A percentile compares a stretch with the other conserved stretches of the same genome.
phyloP scores from a whole-genome alignment of 352 stramenopile species.

The Globisporangium paroecandrum region DNA sequence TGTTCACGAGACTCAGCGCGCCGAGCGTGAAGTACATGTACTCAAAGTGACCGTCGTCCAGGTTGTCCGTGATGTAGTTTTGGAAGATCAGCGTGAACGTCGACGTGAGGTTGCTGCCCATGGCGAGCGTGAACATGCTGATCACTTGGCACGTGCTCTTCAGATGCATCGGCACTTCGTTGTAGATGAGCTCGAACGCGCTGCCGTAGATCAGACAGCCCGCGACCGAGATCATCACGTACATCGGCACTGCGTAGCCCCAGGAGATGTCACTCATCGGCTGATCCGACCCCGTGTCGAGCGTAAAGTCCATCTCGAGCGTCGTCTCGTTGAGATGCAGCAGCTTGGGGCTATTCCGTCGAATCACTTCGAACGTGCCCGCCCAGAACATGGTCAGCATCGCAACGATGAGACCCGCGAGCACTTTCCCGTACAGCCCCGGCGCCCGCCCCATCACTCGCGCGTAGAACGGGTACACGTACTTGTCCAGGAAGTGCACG shows the following conservation, averaged over 20 bases:
- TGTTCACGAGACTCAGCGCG: slow-evolving; percentile 67
- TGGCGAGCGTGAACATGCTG: slow-evolving; percentile 86
- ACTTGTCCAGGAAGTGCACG: slow-evolving; percentile 68
- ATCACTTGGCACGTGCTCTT: slow-evolving; percentile 88
- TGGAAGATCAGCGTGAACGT: slow-evolving; percentile 87
- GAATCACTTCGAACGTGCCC: slow-evolving; percentile 76
- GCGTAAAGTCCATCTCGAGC: slow-evolving; percentile 19
- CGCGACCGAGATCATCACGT: slow-evolving; percentile 75
- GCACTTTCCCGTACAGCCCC: slow-evolving; percentile 77
- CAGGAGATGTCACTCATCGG: slow-evolving; percentile 85
- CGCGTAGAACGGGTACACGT: slow-evolving; percentile 72
- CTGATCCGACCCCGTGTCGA: slow-evolving; percentile 52
- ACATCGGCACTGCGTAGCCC: slow-evolving; percentile 80
- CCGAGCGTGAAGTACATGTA: slow-evolving; percentile 89
- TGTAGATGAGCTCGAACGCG: slow-evolving; percentile 88
- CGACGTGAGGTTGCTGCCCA: slow-evolving; percentile 86
- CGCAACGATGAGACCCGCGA: slow-evolving; percentile 68
- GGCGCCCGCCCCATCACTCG: slow-evolving; percentile 49
- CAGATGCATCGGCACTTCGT: slow-evolving; percentile 80
- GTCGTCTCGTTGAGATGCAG: slow-evolving; percentile 23
- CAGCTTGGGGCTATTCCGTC: slow-evolving; percentile 47
- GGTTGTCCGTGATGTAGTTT: slow-evolving; percentile 60
- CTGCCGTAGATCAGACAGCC: slow-evolving; percentile 89
- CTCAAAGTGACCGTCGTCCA: slow-evolving; percentile 85
- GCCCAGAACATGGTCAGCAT: slow-evolving; percentile 86